Conservation (phyloP, 441 rosid genomes). For the Adansonia madagascariensis region DNA sequence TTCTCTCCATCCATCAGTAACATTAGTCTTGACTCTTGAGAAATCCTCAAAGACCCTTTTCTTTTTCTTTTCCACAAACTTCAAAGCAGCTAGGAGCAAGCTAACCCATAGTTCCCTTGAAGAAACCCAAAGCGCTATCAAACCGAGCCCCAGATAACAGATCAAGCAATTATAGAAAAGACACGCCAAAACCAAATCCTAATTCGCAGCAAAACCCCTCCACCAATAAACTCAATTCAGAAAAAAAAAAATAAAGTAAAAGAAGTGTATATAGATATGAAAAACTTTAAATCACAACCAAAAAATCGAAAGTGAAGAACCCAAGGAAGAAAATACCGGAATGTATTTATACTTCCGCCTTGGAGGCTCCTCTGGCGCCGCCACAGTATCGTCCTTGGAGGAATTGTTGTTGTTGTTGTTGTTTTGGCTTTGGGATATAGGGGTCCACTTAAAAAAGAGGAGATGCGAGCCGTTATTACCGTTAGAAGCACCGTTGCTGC, state of each 20-base stretch:
- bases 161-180: slow-evolving; percentile 1
- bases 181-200: slow-evolving; percentile 10
- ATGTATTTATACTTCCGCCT: slow-evolving; percentile 75
- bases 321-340: slow-evolving; percentile 50
- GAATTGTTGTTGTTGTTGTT: slow-evolving; percentile 36
- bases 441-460: slow-evolving; percentile 84
- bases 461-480: slow-evolving; percentile 69
- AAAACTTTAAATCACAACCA: not conserved
- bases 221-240: not conserved
- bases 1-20: not conserved
- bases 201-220: slow-evolving; percentile 1
- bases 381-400: slow-evolving; percentile 37
- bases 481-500: slow-evolving; percentile 49
- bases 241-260: not conserved
- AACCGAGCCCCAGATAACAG: not conserved
- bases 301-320: not conserved
- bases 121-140: slow-evolving; percentile 23
- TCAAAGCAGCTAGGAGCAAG: not conserved
- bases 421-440: slow-evolving; percentile 53
- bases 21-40: not conserved
- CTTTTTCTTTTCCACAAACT: not conserved
- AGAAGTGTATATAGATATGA: not conserved
- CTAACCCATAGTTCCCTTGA: slow-evolving; percentile 3
- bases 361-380: slow-evolving; percentile 62
- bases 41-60: not conserved